Evolutionary conservation across 2,329 filamentous ascomycete species (phyloP), one percentile per base, ranked within the genome.

Genomic region (Hortaea sp.): DNA sequence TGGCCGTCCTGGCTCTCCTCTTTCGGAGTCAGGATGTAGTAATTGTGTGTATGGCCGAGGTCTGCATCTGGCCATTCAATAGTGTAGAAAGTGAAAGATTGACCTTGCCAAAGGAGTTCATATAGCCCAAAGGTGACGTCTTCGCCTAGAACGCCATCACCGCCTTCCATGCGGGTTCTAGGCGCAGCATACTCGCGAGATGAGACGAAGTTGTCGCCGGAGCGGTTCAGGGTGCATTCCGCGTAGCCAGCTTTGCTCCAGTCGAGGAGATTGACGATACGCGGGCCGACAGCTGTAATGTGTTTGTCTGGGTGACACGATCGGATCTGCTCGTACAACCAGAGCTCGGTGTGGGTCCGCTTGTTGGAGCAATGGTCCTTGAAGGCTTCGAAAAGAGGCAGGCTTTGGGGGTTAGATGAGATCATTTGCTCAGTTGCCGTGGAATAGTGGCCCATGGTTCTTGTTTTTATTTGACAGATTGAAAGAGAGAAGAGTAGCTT

Each of bases 111-210:
- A 40, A 61, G 61, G 56, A 68, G 68, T 46, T 66, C 46, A 56
- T 62, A 71, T 46, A 67, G 65, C 39, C 66, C 69, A 49, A 71
- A 69, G 28, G 61, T 44, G 39, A 69, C 54, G 2, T 45, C 48
- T 42, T 69, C 65, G 28, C 53, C 56, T 32, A 70, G 59, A 34
- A 49, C 56, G 32, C 68, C 69, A 10, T 61, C 49, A 2, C 53
- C 50, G 10, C 53, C 49, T 37, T 66, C 62, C 13, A 70, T 60
- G 6, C 69, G 58, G 6, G 61, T 59, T 5, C 56, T 49, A 1
- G 68, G 61, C 6, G 66, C 60, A 1, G 52, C 12, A 49, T 67
- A 71, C 5, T 42, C 28, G 7, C 63, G 61, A 50, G 56, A 58
- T 41, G 57, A 60, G 9, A 60, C 58, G 51, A 58, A 63, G 27